Percentiles rank a stretch among this genome's conserved stretches.
Conservation (phyloP, 805 yeast genomes). For the Clavispora phyllophila region DNA sequence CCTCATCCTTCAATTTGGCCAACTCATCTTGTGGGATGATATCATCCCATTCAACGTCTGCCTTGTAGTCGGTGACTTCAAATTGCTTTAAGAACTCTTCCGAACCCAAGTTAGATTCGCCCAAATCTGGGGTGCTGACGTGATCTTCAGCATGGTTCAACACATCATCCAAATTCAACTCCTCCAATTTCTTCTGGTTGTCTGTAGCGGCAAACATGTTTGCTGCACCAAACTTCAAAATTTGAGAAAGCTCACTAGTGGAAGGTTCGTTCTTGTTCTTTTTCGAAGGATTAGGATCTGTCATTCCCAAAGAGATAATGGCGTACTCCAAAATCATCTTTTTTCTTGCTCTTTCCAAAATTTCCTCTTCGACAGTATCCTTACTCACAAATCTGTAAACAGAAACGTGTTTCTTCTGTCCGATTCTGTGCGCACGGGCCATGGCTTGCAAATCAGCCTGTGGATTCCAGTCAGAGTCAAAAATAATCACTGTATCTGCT, state of each 20-base stretch:
- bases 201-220: constrained; percentile 95
- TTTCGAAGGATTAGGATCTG: constrained; percentile 56
- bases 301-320: constrained; percentile 90
- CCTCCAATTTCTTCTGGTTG: constrained; percentile 92
- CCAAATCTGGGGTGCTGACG: constrained; percentile 90
- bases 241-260: constrained; percentile 81
- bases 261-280: constrained; percentile 69
- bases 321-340: constrained; percentile 99
- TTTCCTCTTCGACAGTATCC: constrained; percentile 97
- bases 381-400: constrained; percentile 97
- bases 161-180: constrained; percentile 92
- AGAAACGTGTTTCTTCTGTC: constrained; percentile 98
- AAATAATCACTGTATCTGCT: constrained; percentile 96
- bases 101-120: constrained; percentile 97
- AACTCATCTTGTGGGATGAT: constrained; percentile 95
- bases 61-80: constrained; percentile 97
- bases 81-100: constrained; percentile 96
- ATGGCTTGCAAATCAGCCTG: constrained; percentile 98
- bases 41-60: constrained; percentile 98
- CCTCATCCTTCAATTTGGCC: constrained; percentile 83
- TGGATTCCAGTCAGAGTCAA: constrained; percentile 99
- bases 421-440: constrained; percentile 99
- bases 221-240: constrained; percentile 96
- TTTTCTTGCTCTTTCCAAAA: constrained; percentile 91
- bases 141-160: constrained; percentile 97